Conservation (phyloP, 2,329 filamentous ascomycete genomes). For the Xylariaceae sp. region DNA sequence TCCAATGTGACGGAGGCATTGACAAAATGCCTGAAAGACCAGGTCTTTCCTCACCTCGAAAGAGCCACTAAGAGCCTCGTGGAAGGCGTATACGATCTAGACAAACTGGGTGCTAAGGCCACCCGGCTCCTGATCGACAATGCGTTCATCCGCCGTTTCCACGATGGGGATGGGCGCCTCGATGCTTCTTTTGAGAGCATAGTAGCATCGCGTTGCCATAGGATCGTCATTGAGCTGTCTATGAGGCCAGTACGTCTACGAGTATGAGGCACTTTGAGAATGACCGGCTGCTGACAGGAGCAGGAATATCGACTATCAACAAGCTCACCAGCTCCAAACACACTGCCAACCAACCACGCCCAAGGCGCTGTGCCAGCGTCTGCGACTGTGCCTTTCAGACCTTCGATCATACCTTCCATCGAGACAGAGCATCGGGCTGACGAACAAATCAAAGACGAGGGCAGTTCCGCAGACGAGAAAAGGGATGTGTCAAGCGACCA, state of each 20-base stretch:
- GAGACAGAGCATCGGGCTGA: constrained; percentile 7
- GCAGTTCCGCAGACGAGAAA: too few relatives aligned
- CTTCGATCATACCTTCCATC: constrained; percentile 22
- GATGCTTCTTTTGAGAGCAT: constrained; percentile 13
- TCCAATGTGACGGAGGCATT: constrained; percentile 11
- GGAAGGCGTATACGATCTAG: constrained; percentile 18
- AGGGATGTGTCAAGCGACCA: not conserved
- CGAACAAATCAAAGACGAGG: too few relatives aligned
- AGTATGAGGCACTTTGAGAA: not conserved
- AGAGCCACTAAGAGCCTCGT: constrained; percentile 14
- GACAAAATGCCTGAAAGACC: constrained; percentile 20
- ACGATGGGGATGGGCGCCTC: constrained; percentile 18
- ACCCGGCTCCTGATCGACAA: constrained; percentile 20
- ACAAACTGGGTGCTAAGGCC: constrained; percentile 20
- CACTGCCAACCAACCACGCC: not conserved
- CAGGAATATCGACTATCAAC: constrained; percentile 21
- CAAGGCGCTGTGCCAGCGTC: too few relatives aligned
- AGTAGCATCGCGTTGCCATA: constrained; percentile 18
- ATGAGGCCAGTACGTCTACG: constrained; percentile 17
- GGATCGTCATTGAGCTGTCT: constrained; percentile 18
- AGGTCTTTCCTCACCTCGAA: constrained; percentile 29
- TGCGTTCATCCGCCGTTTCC: constrained; percentile 22
- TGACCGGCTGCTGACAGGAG: constrained; percentile 1
- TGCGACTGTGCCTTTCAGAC: not conserved
- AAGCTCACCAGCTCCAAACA: not conserved